A percentile compares a stretch with the other conserved stretches of the same genome.
phyloP scores from a whole-genome alignment of 2,329 filamentous ascomycete genomes.

The Fusarium verrucosum region DNA sequence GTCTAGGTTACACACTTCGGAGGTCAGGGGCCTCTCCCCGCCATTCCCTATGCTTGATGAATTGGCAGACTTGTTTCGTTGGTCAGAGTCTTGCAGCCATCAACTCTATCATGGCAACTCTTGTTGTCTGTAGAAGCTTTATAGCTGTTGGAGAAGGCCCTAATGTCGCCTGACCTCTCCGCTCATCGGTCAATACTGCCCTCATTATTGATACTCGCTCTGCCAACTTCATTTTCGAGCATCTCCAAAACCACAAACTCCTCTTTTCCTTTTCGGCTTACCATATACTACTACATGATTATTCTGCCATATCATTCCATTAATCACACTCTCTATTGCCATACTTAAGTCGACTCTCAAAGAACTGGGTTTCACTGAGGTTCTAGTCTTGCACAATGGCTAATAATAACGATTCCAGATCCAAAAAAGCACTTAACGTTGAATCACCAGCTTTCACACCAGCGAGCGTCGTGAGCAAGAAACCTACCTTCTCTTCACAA shows the following conservation, averaged over 20 bases:
- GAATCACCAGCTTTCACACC: conserved; percentile 97
- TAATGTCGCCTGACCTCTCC: conserved; percentile 19
- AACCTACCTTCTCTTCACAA: conserved; percentile 84
- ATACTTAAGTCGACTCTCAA: background rate
- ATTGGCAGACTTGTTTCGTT: conserved; percentile 1
- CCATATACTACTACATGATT: background rate
- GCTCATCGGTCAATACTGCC: conserved; percentile 22
- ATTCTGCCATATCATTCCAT: conserved; percentile 3
- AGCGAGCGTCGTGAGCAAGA: conserved; percentile 65
- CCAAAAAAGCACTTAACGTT: conserved; percentile 87
- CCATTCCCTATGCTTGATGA: background rate
- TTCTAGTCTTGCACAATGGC: conserved; percentile 8
- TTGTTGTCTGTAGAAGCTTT: conserved; percentile 5
- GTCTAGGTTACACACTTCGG: conserved; percentile 20
- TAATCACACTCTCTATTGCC: background rate
- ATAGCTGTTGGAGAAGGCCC: conserved; percentile 11
- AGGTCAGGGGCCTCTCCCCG: conserved; percentile 5
- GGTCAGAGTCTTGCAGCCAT: background rate
- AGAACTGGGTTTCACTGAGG: background rate
- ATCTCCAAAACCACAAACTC: background rate
- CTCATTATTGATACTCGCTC: background rate
- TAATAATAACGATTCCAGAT: conserved; percentile 45
- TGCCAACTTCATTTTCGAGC: background rate
- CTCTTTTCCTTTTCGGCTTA: background rate
- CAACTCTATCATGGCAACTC: background rate